Percentiles rank a stretch among this genome's conserved stretches.
Conservation (phyloP, 257 asterid genomes). For the Capsicum chinense region DNA sequence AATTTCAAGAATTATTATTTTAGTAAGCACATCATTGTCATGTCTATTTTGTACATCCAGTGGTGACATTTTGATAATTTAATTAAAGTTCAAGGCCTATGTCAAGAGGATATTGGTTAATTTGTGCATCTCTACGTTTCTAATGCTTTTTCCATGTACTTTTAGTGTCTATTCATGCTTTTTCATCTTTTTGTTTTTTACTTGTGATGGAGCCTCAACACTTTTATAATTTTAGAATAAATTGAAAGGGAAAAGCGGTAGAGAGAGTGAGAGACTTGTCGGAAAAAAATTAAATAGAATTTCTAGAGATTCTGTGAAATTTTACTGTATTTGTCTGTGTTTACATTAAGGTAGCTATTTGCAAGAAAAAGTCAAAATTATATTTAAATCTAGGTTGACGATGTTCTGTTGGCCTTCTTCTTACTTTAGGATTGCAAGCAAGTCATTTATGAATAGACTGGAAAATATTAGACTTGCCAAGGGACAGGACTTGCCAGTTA, state of each 20-base stretch:
- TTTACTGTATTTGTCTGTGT: neutral
- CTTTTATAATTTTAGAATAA: neutral
- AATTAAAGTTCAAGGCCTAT: too few relatives aligned
- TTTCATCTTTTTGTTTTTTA: too few relatives aligned
- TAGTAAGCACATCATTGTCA: too few relatives aligned
- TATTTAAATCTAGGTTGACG: neutral
- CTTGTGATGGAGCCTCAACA: neutral
- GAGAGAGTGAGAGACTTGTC: neutral
- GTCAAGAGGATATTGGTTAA: too few relatives aligned
- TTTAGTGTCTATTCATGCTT: too few relatives aligned
- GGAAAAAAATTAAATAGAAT: neutral
- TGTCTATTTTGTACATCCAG: too few relatives aligned
- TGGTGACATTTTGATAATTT: too few relatives aligned
- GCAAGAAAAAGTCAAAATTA: neutral
- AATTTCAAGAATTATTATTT: too few relatives aligned
- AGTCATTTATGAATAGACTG: constrained; percentile 96
- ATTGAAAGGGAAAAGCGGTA: neutral
- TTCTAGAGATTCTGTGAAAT: neutral
- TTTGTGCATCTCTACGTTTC: too few relatives aligned
- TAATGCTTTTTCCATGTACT: too few relatives aligned
- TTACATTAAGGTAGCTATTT: neutral
- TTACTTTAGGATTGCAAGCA: constrained; percentile 73
- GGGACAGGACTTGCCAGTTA: constrained; percentile 88
- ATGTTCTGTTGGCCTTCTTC: neutral
- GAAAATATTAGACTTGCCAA: constrained; percentile 93